phyloP scores from a whole-genome alignment of 2,329 filamentous ascomycete genomes.

The Periconia macrospinosa region DNA sequence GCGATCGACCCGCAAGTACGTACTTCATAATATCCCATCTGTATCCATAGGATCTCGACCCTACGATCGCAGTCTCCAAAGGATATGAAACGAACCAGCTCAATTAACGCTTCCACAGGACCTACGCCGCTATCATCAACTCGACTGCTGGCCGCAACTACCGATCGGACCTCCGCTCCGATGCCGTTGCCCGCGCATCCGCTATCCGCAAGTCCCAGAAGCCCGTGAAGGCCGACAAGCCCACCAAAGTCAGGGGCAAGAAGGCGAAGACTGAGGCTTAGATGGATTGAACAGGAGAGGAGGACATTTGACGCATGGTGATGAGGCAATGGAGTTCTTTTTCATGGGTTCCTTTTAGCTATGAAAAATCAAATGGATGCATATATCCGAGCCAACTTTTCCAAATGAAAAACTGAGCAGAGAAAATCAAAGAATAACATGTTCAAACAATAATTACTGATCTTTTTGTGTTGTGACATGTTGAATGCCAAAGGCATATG shows the following conservation, averaged over 20 bases:
- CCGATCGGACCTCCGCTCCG: constrained; percentile 58
- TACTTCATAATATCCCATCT: constrained; percentile 20
- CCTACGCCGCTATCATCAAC: constrained; percentile 86
- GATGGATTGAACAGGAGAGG: constrained; percentile 6
- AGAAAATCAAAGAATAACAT: too few relatives aligned
- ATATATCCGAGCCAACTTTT: not conserved
- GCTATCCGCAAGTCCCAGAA: constrained; percentile 80
- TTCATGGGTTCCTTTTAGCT: constrained; percentile 10
- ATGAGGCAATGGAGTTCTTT: constrained; percentile 9
- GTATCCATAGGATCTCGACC: not conserved
- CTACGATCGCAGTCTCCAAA: not conserved
- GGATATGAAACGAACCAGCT: not conserved
- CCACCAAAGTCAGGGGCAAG: constrained; percentile 79
- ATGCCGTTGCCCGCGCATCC: constrained; percentile 82
- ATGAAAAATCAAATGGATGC: constrained; percentile 1
- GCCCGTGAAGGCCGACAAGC: constrained; percentile 73
- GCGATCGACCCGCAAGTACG: constrained; percentile 80
- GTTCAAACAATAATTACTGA: too few relatives aligned
- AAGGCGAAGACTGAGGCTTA: constrained; percentile 61
- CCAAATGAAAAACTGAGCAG: not conserved
- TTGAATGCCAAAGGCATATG: too few relatives aligned
- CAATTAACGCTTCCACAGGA: constrained; percentile 50
- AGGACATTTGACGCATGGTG: not conserved
- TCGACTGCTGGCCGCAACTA: constrained; percentile 82
- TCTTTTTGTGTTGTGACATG: too few relatives aligned